Evolutionary conservation across 768 basidiomycete species (phyloP), one percentile per base, ranked within the genome.

Genomic region (Tubosaeta brunneosetosa): DNA sequence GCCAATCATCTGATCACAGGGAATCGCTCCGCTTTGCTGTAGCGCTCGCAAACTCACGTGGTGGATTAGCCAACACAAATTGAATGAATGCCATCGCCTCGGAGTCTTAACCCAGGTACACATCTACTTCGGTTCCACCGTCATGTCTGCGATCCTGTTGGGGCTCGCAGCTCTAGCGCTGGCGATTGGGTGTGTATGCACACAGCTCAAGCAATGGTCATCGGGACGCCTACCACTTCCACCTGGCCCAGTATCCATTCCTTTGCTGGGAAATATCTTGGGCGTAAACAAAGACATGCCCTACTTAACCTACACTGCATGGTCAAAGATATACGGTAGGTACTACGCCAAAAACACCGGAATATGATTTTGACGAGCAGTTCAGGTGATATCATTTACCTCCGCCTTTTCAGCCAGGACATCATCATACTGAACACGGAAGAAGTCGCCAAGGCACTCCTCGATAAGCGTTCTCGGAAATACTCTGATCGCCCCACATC

Each of bases 401-500:
- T 16, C 0, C 44, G 38, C 19, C 58, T 79, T 25, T 64, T 82
- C 47, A 70, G 73, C 32, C 73, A 77, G 52, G 69, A 76, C 3
- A 71, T 82, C 61, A 59, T 83, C 47, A 67, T 82, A 44, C 61
- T 84, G 44, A 82, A 77, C 65, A 74, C 72, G 59, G 61, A 75
- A 52, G 66, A 77, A 55, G 73, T 70, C 13, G 74, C 73, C 29
- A 68, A 69, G 19, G 78, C 79, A 41, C 64, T 83, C 31, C 64
- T 83, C 31, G 81, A 83, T 34, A 78, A 73, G 59, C 73, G 77
- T 29, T 76, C 80, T 43, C 61, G 74, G 10, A 77, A 77, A 19
- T 83, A 82, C 59, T 83, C 79, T 43, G 55, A 57, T 44, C 46
- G 61, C 7, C 49, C 63, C 9, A 11, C 11, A 3, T 42, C 33